Evolutionary conservation across 257 asterid genomes (phyloP).

Genomic region (Ilex aquifolium): DNA sequence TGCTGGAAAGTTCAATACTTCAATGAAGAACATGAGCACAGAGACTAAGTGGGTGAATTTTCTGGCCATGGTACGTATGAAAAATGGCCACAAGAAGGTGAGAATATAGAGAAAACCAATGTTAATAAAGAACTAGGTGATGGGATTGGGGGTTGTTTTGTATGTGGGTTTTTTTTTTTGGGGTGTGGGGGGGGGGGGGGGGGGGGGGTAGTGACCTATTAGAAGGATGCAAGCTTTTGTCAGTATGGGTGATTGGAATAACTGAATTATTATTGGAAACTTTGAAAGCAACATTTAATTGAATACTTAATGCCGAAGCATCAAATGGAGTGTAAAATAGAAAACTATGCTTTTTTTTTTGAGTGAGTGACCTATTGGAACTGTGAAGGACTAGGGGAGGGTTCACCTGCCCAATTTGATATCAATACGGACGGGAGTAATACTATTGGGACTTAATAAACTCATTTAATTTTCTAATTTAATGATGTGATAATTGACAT

Average conservation of each 20-base stretch:
- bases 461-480: no score
- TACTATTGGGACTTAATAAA: no score
- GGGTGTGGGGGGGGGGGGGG: background rate
- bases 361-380: no score
- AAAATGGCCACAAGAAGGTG: background rate
- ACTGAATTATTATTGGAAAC: conserved; percentile 10
- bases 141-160: no score
- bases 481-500: no score
- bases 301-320: background rate
- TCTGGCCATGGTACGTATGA: conserved; percentile 18
- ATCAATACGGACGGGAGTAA: no score
- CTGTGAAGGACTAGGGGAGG: no score
- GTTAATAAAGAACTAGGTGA: no score
- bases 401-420: no score
- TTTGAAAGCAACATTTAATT: conserved; percentile 12
- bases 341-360: no score
- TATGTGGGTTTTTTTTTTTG: no score
- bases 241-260: conserved; percentile 11
- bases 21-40: conserved; percentile 6
- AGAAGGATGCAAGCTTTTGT: conserved; percentile 11
- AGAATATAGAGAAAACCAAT: background rate
- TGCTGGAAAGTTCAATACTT: background rate
- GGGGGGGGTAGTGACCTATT: conserved; percentile 1
- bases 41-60: conserved; percentile 2
- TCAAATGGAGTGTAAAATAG: background rate